phyloP scores from a whole-genome alignment of 163 green algal species.

The Scenedesmus sp. region DNA sequence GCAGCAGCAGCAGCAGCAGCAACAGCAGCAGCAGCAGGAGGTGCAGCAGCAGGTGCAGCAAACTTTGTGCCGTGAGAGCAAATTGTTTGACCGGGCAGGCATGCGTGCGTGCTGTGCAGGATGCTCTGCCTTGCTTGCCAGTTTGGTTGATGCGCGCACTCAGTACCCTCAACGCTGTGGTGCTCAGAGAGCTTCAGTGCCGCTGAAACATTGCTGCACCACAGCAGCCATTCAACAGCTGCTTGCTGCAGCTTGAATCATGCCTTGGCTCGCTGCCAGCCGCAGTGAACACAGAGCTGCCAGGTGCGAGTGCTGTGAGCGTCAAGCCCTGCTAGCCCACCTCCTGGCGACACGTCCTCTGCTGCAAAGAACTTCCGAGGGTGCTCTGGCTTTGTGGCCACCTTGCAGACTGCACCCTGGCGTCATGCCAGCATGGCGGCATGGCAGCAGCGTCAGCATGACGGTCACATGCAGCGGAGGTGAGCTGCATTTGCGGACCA shows the following conservation, averaged over 20 bases:
- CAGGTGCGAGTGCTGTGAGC: too few species aligned
- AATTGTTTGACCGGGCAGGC: background rate
- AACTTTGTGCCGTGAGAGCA: background rate
- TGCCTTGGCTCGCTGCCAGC: background rate
- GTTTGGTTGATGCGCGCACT: too few species aligned
- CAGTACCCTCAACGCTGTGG: too few species aligned
- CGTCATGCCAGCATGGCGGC: background rate
- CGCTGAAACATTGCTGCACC: too few species aligned
- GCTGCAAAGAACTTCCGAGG: slow-evolving; percentile 40
- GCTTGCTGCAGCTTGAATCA: background rate
- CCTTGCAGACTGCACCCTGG: slow-evolving; percentile 31
- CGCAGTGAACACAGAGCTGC: background rate
- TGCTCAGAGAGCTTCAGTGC: too few species aligned
- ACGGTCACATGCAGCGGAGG: too few species aligned
- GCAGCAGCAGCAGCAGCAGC: slow-evolving; percentile 4
- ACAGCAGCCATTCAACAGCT: background rate
- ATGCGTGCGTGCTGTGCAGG: too few species aligned
- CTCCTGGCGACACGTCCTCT: slow-evolving; percentile 27
- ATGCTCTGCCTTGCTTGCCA: too few species aligned
- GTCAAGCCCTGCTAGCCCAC: slow-evolving; percentile 8
- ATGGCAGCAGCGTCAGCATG: background rate
- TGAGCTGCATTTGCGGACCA: background rate
- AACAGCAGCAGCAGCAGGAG: too few species aligned
- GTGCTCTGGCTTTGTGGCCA: background rate
- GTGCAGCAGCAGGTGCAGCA: background rate